phyloP scores from a whole-genome alignment of 2,329 filamentous ascomycete genomes.

The Raffaelea ambrosiae region DNA sequence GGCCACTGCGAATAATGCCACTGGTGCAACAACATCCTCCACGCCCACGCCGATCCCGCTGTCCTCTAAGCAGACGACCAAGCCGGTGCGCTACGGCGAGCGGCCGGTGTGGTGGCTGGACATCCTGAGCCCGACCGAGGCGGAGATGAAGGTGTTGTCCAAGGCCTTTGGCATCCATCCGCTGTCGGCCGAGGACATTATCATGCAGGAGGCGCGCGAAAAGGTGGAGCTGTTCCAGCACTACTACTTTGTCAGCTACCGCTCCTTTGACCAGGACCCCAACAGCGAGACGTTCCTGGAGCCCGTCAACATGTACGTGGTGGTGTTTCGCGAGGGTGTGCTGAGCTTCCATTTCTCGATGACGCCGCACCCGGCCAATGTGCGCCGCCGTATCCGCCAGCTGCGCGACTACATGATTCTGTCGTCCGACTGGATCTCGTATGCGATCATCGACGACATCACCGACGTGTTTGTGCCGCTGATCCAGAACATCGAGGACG shows the following conservation, averaged over 20 bases:
- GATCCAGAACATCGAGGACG: constrained; percentile 87
- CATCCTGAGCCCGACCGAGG: constrained; percentile 80
- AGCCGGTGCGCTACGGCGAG: constrained; percentile 53
- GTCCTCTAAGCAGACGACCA: constrained; percentile 11
- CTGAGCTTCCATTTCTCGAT: constrained; percentile 96
- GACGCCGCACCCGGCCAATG: constrained; percentile 92
- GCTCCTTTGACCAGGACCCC: constrained; percentile 91
- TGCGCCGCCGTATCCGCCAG: constrained; percentile 86
- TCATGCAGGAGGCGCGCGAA: constrained; percentile 94
- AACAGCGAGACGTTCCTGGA: constrained; percentile 86
- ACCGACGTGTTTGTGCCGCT: constrained; percentile 92
- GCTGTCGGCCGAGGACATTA: constrained; percentile 89
- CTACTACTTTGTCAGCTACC: constrained; percentile 98
- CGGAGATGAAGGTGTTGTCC: constrained; percentile 88
- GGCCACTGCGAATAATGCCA: neutral
- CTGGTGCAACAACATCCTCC: neutral
- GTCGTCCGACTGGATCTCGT: constrained; percentile 95
- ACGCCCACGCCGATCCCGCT: constrained; percentile 4
- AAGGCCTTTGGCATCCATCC: constrained; percentile 95
- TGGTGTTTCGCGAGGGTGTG: constrained; percentile 92
- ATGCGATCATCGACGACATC: constrained; percentile 96
- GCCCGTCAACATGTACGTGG: constrained; percentile 94
- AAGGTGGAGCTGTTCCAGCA: constrained; percentile 96
- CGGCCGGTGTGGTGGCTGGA: constrained; percentile 97
- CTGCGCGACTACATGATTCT: constrained; percentile 88